Evolutionary conservation across 2,329 filamentous ascomycete species (phyloP), one percentile per base, ranked within the genome.

Genomic region (Calonectria montana): DNA sequence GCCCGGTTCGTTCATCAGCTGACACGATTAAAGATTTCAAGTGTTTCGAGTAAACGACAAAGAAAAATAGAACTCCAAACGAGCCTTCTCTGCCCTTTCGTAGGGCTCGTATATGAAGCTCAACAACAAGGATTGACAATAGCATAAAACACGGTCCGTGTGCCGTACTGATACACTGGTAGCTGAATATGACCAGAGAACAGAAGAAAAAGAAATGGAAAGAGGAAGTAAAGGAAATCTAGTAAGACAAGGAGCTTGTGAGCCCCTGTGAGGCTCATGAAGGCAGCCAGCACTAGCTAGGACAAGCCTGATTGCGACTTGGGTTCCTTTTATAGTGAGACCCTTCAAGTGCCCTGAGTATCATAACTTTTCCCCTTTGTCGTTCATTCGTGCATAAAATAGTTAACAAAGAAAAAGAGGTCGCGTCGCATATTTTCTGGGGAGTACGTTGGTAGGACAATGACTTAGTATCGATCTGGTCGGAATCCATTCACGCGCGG

Each of bases 401-500:
- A 68, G 69, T 47, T 72, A 66, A 74, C 69, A 72, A 71, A 72
- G 69, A 71, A 76, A 59, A 74, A 75, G 48, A 71, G 41, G 59
- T 18, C 15, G 48, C 47, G 50, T 68, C 59, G 50, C 35, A 43
- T 63, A 48, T 53, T 45, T 65, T 27, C 47, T 25, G 15, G 65
- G 41, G 43, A 67, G 35, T 47, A 43, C 41, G 2, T 41, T 55
- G n/a, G 41, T 65, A 31, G 27, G 53, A 61, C 53, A 29, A 16
- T 29, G 29, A 53, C 61, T 74, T 39, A 85, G 69, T 83, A 84
- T 65, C 83, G 78, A 50, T 84, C 86, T 68, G 78, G 80, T 48
- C 87, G 86, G 74, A 85, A 90, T 6, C 87, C 87, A 70, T 86
- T 87, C 9, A 82, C 74, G 25, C 86, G 84, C 2, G 87, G 83